These are phyloP conservation scores for Talaromyces proteolyticus DNA, from an alignment of 495 filamentous ascomycete species.

Conservation along the genomic window DNA sequence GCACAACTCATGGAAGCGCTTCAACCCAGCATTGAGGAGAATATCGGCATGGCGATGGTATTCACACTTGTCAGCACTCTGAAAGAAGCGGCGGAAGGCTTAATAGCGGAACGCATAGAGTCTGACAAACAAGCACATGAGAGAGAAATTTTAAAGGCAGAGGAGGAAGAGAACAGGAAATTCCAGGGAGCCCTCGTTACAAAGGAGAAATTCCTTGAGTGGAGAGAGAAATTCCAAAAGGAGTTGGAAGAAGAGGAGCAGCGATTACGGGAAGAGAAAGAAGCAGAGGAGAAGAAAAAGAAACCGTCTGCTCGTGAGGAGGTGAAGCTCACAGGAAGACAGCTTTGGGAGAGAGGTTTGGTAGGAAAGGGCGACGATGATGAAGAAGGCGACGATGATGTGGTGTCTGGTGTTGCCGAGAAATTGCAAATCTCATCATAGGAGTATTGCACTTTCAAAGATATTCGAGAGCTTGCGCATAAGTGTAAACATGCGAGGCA, in stretches of 20 bases:
- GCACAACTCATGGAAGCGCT: conserved; percentile 62
- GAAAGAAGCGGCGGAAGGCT: conserved; percentile 79
- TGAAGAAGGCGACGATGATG: conserved; percentile 52
- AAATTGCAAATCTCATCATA: conserved; percentile 61
- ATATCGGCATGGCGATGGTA: conserved; percentile 96
- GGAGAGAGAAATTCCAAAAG: conserved; percentile 70
- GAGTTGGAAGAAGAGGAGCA: conserved; percentile 70
- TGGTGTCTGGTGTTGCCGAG: conserved; percentile 51
- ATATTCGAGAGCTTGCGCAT: too few relatives aligned
- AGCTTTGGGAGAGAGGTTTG: conserved; percentile 81
- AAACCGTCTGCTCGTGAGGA: conserved; percentile 50
- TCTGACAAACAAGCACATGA: conserved; percentile 58
- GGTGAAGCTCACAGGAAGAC: conserved; percentile 68
- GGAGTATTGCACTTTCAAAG: conserved; percentile 3
- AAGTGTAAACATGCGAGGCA: background rate
- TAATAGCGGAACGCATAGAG: conserved; percentile 64
- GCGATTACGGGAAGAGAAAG: conserved; percentile 60
- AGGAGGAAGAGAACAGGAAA: conserved; percentile 92
- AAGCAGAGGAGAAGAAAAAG: conserved; percentile 72
- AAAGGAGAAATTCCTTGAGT: conserved; percentile 72
- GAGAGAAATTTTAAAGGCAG: conserved; percentile 57
- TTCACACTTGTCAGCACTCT: conserved; percentile 83
- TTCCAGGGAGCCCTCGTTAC: conserved; percentile 91
- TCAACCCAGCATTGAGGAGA: conserved; percentile 71
- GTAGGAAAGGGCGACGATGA: conserved; percentile 71